phyloP scores from a whole-genome alignment of 805 yeast genomes.

The Yarrowia bubula region DNA sequence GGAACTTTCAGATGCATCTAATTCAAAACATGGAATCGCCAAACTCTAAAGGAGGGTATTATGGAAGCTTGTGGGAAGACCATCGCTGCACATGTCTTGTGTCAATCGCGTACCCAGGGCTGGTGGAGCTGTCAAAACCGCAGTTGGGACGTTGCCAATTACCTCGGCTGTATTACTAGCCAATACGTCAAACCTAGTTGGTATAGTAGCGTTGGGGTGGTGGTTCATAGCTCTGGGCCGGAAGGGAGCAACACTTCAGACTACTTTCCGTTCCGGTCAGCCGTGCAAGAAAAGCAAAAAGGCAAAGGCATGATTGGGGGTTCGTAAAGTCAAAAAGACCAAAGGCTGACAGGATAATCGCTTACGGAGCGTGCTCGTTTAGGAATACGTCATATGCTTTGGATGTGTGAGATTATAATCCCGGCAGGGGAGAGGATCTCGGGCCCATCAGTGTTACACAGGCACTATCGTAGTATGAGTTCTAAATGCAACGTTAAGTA shows the following conservation, averaged over 20 bases:
- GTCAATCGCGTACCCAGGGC: too few relatives aligned
- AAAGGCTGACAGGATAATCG: neutral
- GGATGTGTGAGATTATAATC: neutral
- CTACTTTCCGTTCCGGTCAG: constrained; percentile 19
- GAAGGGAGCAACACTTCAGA: constrained; percentile 8
- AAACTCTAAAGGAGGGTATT: neutral
- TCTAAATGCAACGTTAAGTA: neutral
- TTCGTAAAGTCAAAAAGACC: neutral
- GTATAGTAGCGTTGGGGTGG: neutral
- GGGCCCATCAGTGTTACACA: neutral
- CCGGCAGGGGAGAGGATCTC: too few relatives aligned
- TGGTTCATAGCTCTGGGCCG: neutral
- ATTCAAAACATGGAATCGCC: neutral
- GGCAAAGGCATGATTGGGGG: neutral
- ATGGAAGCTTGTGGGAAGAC: neutral
- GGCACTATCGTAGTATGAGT: neutral
- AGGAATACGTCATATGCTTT: neutral
- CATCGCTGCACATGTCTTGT: neutral
- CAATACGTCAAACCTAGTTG: neutral
- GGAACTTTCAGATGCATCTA: constrained; percentile 18
- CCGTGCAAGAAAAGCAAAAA: constrained; percentile 17
- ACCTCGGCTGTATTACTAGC: neutral
- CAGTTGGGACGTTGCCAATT: neutral
- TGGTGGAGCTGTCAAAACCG: neutral
- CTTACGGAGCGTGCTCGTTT: neutral